Evolutionary conservation across 495 filamentous ascomycete species (phyloP), one percentile per base, ranked within the genome.

Genomic region (Aspergillus leporis): DNA sequence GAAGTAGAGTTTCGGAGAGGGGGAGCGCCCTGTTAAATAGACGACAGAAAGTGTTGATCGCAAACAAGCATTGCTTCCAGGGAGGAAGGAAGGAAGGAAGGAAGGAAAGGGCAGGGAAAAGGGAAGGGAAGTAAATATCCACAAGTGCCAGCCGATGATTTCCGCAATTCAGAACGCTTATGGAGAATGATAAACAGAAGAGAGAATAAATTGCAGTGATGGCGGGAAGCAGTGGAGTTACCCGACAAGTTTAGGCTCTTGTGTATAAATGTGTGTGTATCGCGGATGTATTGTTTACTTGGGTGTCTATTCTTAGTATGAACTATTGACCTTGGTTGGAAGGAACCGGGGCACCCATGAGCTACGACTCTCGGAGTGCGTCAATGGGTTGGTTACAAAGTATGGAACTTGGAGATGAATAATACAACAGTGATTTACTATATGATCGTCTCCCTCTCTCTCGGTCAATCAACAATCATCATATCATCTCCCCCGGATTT

Each of bases 171-270:
- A 14, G 32, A 36, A 36, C n/a, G 25, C 50, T 19, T 7, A 6
- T 13, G 14, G 30, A 18, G 50, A 8, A 40, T 14, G 22, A 12
- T 22, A 28, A 41, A 43, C 34, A 55, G 34, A 55, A 22, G n/a
- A 45, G 9, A 22, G 7, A 45, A 41, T 28, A 25, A 54, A 28
- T 46, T 31, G 36, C 41, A 45, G 14, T 21, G 41, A 45, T 45
- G 41, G 41, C 41, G 41, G 41, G 41, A 45, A 45, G 21, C 43
- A 22, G 43, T 47, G 43, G 43, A 47, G 43, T 47, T 47, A 22
- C 43, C 6, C 43, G 43, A 23, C 43, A 7, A 28, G 25, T 28
- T 47, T 47, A 47, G 18, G 43, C 41, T n/a, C n/a, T 14, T 36
- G 34, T 36, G 9, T 12, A 5, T 32, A 10, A 12, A 6, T 13